Evolutionary conservation across 768 basidiomycete genomes (phyloP).

Genomic region (Tulasnella sp.): DNA sequence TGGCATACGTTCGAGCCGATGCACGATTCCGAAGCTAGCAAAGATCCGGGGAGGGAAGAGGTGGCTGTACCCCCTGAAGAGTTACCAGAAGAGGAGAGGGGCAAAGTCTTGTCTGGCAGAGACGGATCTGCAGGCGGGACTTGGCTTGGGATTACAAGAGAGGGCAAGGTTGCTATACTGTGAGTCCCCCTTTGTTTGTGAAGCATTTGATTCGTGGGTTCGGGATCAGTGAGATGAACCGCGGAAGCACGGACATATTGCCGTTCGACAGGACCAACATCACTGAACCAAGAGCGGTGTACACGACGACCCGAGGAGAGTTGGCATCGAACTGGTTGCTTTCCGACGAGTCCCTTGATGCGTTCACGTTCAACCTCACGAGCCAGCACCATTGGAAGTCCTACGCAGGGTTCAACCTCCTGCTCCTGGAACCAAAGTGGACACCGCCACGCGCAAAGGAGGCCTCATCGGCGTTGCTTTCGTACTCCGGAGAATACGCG

Average conservation of each 20-base stretch:
- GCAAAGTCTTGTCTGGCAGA: conserved; percentile 63
- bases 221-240: neutral
- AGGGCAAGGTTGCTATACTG: conserved; percentile 69
- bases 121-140: conserved; percentile 72
- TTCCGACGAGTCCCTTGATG: conserved; percentile 39
- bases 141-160: conserved; percentile 69
- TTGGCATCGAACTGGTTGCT: conserved; percentile 65
- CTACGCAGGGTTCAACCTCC: conserved; percentile 79
- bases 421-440: conserved; percentile 47
- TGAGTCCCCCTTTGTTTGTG: conserved; percentile 41
- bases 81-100: neutral
- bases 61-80: neutral
- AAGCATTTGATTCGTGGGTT: neutral
- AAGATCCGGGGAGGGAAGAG: neutral
- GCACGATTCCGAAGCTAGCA: neutral
- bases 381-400: conserved; percentile 39
- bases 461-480: conserved; percentile 32
- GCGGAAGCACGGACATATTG: conserved; percentile 3
- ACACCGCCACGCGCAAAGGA: neutral
- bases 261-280: conserved; percentile 68
- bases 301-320: conserved; percentile 60
- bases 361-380: conserved; percentile 47
- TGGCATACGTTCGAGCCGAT: conserved; percentile 26
- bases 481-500: conserved; percentile 53
- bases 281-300: conserved; percentile 53